These are phyloP conservation scores for Flaveria brownii DNA, from an alignment of 129 eudicot species.

Conservation along the genomic window DNA sequence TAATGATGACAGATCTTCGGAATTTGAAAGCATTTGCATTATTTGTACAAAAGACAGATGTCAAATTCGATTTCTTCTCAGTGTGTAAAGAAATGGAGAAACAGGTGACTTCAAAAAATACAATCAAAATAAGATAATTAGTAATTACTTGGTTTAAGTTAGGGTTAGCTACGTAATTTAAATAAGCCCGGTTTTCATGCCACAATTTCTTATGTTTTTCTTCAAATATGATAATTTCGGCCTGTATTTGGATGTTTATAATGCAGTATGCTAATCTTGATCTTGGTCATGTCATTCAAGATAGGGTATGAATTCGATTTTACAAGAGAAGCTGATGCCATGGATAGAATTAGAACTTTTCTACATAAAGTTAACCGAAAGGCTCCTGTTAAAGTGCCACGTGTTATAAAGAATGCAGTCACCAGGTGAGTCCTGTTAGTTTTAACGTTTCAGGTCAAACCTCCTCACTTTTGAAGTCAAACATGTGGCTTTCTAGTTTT, in stretches of 20 bases:
- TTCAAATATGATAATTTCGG: constrained; percentile 1
- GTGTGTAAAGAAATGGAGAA: constrained; percentile 94
- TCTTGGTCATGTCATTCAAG: constrained; percentile 45
- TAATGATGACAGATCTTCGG: constrained; percentile 95
- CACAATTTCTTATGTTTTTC: not conserved
- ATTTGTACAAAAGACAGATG: constrained; percentile 87
- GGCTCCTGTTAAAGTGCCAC: constrained; percentile 78
- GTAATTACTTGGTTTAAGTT: not conserved
- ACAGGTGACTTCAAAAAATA: constrained; percentile 59
- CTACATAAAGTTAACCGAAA: constrained; percentile 58
- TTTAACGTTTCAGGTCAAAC: not conserved
- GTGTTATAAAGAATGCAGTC: constrained; percentile 50
- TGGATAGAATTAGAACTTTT: constrained; percentile 71
- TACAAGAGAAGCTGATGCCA: constrained; percentile 93
- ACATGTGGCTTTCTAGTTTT: not conserved
- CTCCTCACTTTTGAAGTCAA: not conserved
- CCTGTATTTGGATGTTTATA: not conserved
- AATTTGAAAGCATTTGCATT: constrained; percentile 92
- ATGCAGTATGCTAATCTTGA: constrained; percentile 32
- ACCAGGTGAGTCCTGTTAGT: constrained; percentile 55
- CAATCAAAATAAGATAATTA: constrained; percentile 1
- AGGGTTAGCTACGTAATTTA: not conserved
- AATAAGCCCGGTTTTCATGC: not conserved
- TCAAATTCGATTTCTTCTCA: constrained; percentile 85
- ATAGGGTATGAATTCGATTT: constrained; percentile 96